Percentiles rank a stretch among this genome's conserved stretches.
Conservation (phyloP, 1,284 basidiomycete species). For the Rhodotorula sp. region DNA sequence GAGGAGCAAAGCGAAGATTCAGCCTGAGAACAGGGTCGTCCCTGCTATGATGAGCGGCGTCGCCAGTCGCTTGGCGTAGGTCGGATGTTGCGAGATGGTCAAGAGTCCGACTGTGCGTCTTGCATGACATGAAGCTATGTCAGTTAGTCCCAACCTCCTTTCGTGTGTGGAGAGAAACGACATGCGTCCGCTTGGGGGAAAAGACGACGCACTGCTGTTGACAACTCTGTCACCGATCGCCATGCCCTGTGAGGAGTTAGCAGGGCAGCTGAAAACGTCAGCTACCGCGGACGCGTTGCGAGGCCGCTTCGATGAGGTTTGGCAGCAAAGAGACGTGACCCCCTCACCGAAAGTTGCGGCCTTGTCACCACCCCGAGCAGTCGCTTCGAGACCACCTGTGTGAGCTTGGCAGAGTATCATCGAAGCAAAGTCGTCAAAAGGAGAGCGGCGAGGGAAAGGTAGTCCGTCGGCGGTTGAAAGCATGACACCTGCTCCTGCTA, state of each 20-base stretch:
- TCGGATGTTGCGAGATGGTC: slow-evolving; percentile 37
- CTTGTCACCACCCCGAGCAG: too few species aligned
- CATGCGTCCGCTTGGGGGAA: not conserved
- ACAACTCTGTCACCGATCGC: not conserved
- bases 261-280: too few species aligned
- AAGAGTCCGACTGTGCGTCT: slow-evolving; percentile 17
- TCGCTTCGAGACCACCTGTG: too few species aligned
- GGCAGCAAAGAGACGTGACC: too few species aligned
- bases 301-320: not conserved
- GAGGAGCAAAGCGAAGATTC: slow-evolving; percentile 34
- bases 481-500: not conserved
- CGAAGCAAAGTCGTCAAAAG: too few species aligned
- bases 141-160: too few species aligned
- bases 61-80: slow-evolving; percentile 26
- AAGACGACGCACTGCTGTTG: slow-evolving; percentile 25
- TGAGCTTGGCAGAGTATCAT: too few species aligned
- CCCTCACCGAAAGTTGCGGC: too few species aligned
- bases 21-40: slow-evolving; percentile 30
- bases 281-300: not conserved
- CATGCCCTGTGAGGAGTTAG: slow-evolving; percentile 3
- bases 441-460: too few species aligned
- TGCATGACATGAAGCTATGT: too few species aligned
- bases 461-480: not conserved
- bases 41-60: slow-evolving; percentile 32
- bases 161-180: not conserved